Evolutionary conservation across 352 stramenopile species (phyloP), one percentile per base, ranked within the genome.

Genomic region (Phytophthora multivora): DNA sequence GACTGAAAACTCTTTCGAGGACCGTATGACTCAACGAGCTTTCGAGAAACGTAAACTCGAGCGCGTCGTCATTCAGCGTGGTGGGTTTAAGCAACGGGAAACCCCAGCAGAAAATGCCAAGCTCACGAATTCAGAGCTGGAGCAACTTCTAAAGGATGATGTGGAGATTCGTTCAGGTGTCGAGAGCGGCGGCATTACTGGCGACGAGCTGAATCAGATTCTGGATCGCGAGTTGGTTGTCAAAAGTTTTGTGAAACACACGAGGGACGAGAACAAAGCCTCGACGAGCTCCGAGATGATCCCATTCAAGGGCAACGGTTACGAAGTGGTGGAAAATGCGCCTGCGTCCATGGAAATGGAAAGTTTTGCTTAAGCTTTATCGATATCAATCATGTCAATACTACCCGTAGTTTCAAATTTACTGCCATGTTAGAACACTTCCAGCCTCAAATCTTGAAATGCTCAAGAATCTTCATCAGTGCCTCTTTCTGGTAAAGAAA

Each of bases 1-100:
- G 53, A 95, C 95, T 12, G 85, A 95, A 47, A 96, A 97, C 63
- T 98, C 89, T 43, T 95, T 98, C 35, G 96, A 98, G 71, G 92
- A 98, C 66, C 91, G 91, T 23, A 98, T 98, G 70, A 86, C 98
- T 28, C 80, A 97, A 63, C 82, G 88, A 25, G 86, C 89, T 11
- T 88, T 97, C 38, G 91, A 96, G 63, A 97, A 97, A 68, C 86
- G 93, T 21, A 97, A 95, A 69, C 80, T 97, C 10, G 89, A 96
- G 63, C 85, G 87, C 21, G 84, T 94, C 16, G 82, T 97, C 33
- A 94, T 97, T 47, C 91, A 95, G 50, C 78, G 87, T 18, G 89
- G 89, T 23, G 78, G 89, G 36, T 96, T 94, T 56, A 92, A 89
- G 59, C 71, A 88, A 42, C 66, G 66, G 39, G 61, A 66, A 23